Percentiles rank a stretch among this genome's conserved stretches.
Conservation (phyloP, 1,284 basidiomycete genomes). For the Ganoderma meredithae region DNA sequence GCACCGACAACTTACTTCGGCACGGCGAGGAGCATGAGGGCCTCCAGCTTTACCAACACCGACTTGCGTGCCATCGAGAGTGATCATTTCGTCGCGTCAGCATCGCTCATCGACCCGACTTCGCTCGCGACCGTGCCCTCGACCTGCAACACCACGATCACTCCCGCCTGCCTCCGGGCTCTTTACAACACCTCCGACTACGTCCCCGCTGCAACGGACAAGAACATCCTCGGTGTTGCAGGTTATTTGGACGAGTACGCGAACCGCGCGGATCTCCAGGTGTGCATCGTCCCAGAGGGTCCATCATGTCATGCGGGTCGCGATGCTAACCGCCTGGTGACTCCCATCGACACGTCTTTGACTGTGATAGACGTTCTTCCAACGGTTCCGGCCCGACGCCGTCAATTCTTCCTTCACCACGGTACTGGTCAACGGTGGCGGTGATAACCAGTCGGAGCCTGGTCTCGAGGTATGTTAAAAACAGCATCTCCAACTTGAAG, state of each 20-base stretch:
- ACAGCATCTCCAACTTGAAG: no score
- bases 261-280: conserved; percentile 59
- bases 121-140: conserved; percentile 48
- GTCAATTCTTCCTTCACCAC: conserved; percentile 58
- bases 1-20: conserved; percentile 69
- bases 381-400: conserved; percentile 60
- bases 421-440: conserved; percentile 63
- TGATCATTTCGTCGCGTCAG: conserved; percentile 36
- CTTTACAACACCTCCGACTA: conserved; percentile 68
- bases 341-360: not conserved
- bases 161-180: conserved; percentile 62
- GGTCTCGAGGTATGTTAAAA: conserved; percentile 56
- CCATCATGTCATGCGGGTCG: not conserved
- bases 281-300: not conserved
- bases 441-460: conserved; percentile 61
- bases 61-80: conserved; percentile 41
- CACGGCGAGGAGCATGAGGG: conserved; percentile 53
- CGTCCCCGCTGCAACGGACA: conserved; percentile 51
- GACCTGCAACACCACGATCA: conserved; percentile 57
- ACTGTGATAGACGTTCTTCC: conserved; percentile 58
- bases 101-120: conserved; percentile 17
- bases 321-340: conserved; percentile 2
- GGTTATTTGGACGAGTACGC: conserved; percentile 66
- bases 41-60: conserved; percentile 51
- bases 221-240: conserved; percentile 64